These are phyloP conservation scores for Salix caprea DNA, from an alignment of 345 rosid species.

Conservation along the genomic window DNA sequence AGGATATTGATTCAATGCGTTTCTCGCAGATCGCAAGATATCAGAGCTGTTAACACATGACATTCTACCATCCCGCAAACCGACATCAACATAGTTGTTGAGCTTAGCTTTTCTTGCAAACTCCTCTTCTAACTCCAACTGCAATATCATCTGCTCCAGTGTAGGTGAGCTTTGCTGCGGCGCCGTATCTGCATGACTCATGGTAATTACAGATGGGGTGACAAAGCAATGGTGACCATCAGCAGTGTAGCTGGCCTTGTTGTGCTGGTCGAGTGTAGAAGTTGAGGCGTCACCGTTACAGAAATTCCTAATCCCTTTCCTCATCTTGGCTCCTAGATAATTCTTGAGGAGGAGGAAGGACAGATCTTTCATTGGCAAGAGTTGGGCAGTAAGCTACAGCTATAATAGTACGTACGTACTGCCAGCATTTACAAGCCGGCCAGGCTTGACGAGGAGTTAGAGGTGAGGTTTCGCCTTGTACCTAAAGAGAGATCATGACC, in stretches of 20 bases:
- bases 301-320: constrained; percentile 53
- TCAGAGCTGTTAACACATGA: constrained; percentile 82
- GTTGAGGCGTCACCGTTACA: constrained; percentile 67
- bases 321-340: constrained; percentile 57
- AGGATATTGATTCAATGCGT: constrained; percentile 85
- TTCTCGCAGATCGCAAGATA: constrained; percentile 71
- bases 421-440: no score
- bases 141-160: constrained; percentile 78
- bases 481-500: not conserved
- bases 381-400: not conserved
- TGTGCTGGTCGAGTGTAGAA: constrained; percentile 56
- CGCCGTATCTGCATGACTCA: not conserved
- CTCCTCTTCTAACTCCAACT: constrained; percentile 78
- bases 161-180: constrained; percentile 26
- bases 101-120: constrained; percentile 47
- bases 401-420: no score
- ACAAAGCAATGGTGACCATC: not conserved
- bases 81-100: constrained; percentile 7
- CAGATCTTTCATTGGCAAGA: constrained; percentile 50
- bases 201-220: constrained; percentile 7
- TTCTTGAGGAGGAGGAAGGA: constrained; percentile 68
- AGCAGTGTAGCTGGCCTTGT: not conserved
- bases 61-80: constrained; percentile 37
- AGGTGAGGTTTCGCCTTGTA: not conserved
- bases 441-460: not conserved